Evolutionary conservation across 2,329 filamentous ascomycete species (phyloP).

Genomic region (Arthrobotrys sinensis): DNA sequence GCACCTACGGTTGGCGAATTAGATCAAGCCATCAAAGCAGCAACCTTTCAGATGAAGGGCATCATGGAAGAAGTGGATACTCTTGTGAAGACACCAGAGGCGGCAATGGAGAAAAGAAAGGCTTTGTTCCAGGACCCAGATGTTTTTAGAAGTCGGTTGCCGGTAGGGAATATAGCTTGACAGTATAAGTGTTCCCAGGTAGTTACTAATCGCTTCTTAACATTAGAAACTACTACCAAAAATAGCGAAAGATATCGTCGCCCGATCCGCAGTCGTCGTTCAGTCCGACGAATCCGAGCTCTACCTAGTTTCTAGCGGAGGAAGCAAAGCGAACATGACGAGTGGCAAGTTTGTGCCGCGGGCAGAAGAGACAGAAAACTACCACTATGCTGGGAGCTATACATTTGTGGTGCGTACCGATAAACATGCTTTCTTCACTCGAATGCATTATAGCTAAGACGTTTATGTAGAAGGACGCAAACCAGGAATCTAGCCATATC

Average conservation of each 20-base stretch:
- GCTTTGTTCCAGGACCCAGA: constrained; percentile 41
- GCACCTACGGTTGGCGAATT: constrained; percentile 25
- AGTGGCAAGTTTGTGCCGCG: constrained; percentile 39
- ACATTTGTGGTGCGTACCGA: constrained; percentile 25
- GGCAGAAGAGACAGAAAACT: constrained; percentile 7
- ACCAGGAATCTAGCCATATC: constrained; percentile 35
- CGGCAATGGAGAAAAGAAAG: constrained; percentile 20
- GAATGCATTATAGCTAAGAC: neutral
- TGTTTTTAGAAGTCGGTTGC: constrained; percentile 50
- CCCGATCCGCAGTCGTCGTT: constrained; percentile 56
- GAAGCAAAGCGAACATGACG: constrained; percentile 52
- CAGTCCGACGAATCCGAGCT: constrained; percentile 56
- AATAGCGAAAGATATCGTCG: constrained; percentile 22
- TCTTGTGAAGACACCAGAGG: constrained; percentile 19
- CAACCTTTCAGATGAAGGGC: constrained; percentile 58
- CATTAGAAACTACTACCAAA: constrained; percentile 50
- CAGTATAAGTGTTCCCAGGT: neutral
- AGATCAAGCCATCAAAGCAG: constrained; percentile 42
- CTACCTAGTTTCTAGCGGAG: constrained; percentile 40
- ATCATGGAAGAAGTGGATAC: constrained; percentile 61
- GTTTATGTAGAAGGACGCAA: constrained; percentile 27
- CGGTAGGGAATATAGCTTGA: constrained; percentile 24
- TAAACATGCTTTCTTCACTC: neutral
- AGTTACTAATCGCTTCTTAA: neutral
- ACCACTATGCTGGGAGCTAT: constrained; percentile 43